Base-by-base conservation (phyloP, 768 basidiomycete species). In the Tulasnella sp. region DNA sequence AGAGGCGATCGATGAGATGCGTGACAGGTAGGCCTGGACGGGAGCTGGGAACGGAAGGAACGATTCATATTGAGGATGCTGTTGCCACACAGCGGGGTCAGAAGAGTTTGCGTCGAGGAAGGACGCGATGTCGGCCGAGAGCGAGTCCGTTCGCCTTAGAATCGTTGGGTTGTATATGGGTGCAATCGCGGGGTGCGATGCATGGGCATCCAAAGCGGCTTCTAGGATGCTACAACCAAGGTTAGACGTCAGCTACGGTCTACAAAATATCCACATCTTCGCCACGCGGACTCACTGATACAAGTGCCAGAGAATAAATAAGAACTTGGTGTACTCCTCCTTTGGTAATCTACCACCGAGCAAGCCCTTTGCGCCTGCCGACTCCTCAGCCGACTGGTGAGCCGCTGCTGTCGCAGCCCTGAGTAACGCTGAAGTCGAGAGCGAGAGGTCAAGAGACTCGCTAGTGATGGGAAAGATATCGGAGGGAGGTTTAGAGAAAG, bases 301-400 rank as follows among this genome's bases (percentile, higher is more conserved):
- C 39, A 95, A 85, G 82, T 93, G 89, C 90, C 92, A 94, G 34
- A 95, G 89, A 87, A 93, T 90, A 87, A 93, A 91, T 62, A 94
- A 87, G 85, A 90, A 92, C 72, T 88, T 88, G 21, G 91, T 85
- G 84, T 94, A 94, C 83, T 93, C 92, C 62, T 89, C 87, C 83
- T 88, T 88, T 76, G 87, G 86, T 46, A 93, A 87, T 79, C 88
- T 86, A 14, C 92, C 92, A 76, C 88, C 88, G 31, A 90, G 86
- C 58, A 94, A 86, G 72, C 88, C 88, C 71, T 85, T 85, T 1
- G 91, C 92, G 38, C 89, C 92, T 36, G 87, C 84, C 81, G 89
- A 91, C 80, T 88, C 87, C 82, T 89, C 89, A 27, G 90, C 90
- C 18, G 86, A 84, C 77, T 90, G 89, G 83, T 93, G 93, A 10